Evolutionary conservation across 805 yeast species (phyloP).

Genomic region (Metschnikowia baotianmanensis): DNA sequence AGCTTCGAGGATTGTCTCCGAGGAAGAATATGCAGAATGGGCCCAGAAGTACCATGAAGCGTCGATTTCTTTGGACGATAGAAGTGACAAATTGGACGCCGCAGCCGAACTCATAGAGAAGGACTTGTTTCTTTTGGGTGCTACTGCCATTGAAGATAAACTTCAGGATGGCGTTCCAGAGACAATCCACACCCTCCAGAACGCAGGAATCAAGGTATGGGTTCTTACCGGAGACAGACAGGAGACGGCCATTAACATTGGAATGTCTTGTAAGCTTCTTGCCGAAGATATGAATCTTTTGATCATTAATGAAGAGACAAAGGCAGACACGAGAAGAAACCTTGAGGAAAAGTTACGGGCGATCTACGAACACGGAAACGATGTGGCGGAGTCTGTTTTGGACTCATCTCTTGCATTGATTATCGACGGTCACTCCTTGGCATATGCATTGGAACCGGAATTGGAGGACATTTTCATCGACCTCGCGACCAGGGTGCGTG

Average conservation of each 20-base stretch:
- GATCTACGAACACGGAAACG: conserved; percentile 61
- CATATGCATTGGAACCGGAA: conserved; percentile 78
- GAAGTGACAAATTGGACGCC: conserved; percentile 74
- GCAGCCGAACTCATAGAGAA: conserved; percentile 88
- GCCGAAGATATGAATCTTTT: conserved; percentile 95
- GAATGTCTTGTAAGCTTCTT: conserved; percentile 92
- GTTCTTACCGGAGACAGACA: conserved; percentile 98
- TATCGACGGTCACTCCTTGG: conserved; percentile 91
- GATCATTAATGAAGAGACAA: conserved; percentile 81
- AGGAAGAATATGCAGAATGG: conserved; percentile 78
- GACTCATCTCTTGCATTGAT: conserved; percentile 79
- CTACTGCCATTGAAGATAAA: conserved; percentile 98
- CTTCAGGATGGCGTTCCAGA: conserved; percentile 98
- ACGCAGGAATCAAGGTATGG: conserved; percentile 97
- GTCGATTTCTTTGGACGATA: conserved; percentile 71
- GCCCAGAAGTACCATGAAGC: conserved; percentile 66
- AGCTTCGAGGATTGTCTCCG: conserved; percentile 78
- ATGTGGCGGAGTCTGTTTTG: conserved; percentile 55
- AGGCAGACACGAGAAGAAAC: conserved; percentile 73
- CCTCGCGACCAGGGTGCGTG: conserved; percentile 83
- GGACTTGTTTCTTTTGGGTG: conserved; percentile 80
- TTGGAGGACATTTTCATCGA: conserved; percentile 75
- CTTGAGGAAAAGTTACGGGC: conserved; percentile 74
- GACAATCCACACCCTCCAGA: conserved; percentile 90
- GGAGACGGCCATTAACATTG: conserved; percentile 97